Percentiles rank a stretch among this genome's conserved stretches.
phyloP scores from a whole-genome alignment of 225 moss, liverwort and hornwort species.

The Marchantia polymorpha region DNA sequence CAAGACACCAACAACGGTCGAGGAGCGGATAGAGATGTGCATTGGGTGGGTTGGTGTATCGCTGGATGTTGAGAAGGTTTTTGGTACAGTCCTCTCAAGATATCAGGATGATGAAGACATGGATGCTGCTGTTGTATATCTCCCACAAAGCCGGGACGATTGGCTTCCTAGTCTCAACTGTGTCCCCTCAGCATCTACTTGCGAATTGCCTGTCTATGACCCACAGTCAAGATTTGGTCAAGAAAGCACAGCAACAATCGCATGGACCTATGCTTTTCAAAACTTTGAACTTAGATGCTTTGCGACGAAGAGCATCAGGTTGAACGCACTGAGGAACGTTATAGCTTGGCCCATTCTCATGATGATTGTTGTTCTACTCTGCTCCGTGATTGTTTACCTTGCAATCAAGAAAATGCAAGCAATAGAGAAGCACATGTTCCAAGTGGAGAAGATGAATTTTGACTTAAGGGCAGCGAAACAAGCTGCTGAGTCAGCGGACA shows the following conservation, averaged over 20 bases:
- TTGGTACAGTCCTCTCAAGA: constrained; percentile 51
- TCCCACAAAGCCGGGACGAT: constrained; percentile 20
- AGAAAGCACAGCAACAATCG: constrained; percentile 35
- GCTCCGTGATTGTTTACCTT: constrained; percentile 65
- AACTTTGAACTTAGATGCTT: constrained; percentile 51
- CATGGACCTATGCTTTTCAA: constrained; percentile 58
- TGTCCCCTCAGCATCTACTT: constrained; percentile 16
- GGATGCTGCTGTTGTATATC: constrained; percentile 47
- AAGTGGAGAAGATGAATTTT: constrained; percentile 68
- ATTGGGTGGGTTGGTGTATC: constrained; percentile 62
- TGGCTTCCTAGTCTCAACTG: constrained; percentile 55
- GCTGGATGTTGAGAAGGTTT: constrained; percentile 63
- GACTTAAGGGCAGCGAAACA: constrained; percentile 60
- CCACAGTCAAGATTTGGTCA: constrained; percentile 17
- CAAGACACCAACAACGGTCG: constrained; percentile 19
- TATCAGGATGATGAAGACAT: constrained; percentile 68
- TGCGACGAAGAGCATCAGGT: constrained; percentile 27
- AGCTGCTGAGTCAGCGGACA: constrained; percentile 76
- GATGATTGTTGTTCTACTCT: constrained; percentile 70
- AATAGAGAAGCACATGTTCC: constrained; percentile 58
- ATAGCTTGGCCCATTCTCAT: constrained; percentile 91
- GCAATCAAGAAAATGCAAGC: constrained; percentile 84
- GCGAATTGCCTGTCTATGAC: constrained; percentile 54
- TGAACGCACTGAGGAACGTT: constrained; percentile 56
- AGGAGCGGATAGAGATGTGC: constrained; percentile 31